phyloP scores from a whole-genome alignment of 768 basidiomycete species.

The Dioszegia crocea region DNA sequence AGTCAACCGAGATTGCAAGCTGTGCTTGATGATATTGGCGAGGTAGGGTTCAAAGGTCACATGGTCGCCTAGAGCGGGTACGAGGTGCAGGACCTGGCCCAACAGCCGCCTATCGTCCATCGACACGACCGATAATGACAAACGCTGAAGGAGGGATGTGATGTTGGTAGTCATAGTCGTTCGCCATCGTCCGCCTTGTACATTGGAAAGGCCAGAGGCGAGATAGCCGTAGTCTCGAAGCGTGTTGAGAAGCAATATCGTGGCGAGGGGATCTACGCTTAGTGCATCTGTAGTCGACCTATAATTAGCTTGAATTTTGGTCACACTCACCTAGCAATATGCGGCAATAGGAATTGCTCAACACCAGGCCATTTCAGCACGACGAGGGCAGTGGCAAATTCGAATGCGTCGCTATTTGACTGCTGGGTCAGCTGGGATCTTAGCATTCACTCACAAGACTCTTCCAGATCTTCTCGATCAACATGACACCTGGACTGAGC shows the following conservation, averaged over 20 bases:
- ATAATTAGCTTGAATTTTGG: background rate
- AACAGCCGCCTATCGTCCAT: conserved; percentile 16
- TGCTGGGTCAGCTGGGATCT: background rate
- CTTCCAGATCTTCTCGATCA: conserved; percentile 39
- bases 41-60: conserved; percentile 15
- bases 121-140: background rate
- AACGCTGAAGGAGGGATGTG: conserved; percentile 12
- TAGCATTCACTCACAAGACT: conserved; percentile 33
- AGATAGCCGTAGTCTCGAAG: conserved; percentile 45
- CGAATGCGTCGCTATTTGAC: conserved; percentile 17
- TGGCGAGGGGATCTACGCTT: conserved; percentile 27
- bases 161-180: background rate
- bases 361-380: conserved; percentile 40
- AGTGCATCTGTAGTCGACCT: conserved; percentile 16
- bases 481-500: conserved; percentile 40
- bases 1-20: background rate
- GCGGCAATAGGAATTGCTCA: conserved; percentile 47
- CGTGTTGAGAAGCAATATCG: conserved; percentile 41
- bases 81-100: conserved; percentile 21
- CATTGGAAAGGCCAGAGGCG: conserved; percentile 37
- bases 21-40: background rate
- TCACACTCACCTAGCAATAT: conserved; percentile 38
- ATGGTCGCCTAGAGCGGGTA: conserved; percentile 23
- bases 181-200: conserved; percentile 48
- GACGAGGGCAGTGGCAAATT: conserved; percentile 39